These are phyloP conservation scores for Saccharomycopsis sp. DNA, from an alignment of 805 yeast genomes.

Conservation along the genomic window DNA sequence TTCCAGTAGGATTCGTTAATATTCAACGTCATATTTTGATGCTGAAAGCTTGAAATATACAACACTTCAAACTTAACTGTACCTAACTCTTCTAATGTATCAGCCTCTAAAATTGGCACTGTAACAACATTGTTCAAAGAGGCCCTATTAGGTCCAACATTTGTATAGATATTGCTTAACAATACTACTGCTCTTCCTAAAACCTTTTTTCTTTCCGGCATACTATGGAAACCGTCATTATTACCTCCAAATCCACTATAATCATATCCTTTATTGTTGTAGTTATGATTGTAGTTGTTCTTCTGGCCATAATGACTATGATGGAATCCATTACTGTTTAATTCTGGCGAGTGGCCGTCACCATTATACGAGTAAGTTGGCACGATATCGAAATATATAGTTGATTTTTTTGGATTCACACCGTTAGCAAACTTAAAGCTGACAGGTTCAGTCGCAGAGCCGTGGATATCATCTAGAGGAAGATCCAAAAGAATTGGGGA, in stretches of 20 bases:
- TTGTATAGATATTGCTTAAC: slow-evolving; percentile 52
- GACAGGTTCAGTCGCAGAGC: slow-evolving; percentile 51
- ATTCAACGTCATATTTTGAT: slow-evolving; percentile 56
- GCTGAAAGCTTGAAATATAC: slow-evolving; percentile 65
- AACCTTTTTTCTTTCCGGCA: slow-evolving; percentile 32
- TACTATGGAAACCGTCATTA: neutral
- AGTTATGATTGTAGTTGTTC: slow-evolving; percentile 7
- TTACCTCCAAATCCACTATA: neutral
- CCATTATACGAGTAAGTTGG: slow-evolving; percentile 68
- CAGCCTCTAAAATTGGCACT: slow-evolving; percentile 69
- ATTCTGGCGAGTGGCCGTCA: slow-evolving; percentile 15
- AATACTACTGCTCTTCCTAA: slow-evolving; percentile 83
- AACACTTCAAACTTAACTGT: slow-evolving; percentile 67
- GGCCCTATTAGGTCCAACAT: slow-evolving; percentile 61
- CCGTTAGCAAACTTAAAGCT: slow-evolving; percentile 54
- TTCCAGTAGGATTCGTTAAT: slow-evolving; percentile 86
- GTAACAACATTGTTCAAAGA: slow-evolving; percentile 61
- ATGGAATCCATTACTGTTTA: slow-evolving; percentile 6
- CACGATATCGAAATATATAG: slow-evolving; percentile 75
- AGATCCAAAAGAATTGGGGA: slow-evolving; percentile 65
- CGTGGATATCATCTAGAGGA: slow-evolving; percentile 65
- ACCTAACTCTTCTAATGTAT: slow-evolving; percentile 71
- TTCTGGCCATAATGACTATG: slow-evolving; percentile 5
- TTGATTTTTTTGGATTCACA: slow-evolving; percentile 42
- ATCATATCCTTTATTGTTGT: slow-evolving; percentile 20